Conservation (phyloP, 225 moss, liverwort and hornwort species). For the Takakia lepidozioides region DNA sequence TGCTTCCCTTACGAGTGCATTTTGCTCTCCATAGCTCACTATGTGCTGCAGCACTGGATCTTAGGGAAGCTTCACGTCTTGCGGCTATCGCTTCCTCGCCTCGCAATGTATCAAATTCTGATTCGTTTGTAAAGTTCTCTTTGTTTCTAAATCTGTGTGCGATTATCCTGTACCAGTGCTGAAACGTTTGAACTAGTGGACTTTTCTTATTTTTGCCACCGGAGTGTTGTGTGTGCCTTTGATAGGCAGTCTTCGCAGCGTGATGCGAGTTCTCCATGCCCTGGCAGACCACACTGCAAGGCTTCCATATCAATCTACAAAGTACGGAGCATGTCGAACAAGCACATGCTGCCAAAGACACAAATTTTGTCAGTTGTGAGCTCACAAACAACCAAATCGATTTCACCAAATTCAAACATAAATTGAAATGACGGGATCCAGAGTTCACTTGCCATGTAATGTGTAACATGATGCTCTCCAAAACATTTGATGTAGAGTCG, state of each 20-base stretch:
- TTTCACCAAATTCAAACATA: too few relatives aligned
- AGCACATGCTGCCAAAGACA: neutral
- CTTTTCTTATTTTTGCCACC: too few relatives aligned
- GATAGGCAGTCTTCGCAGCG: neutral
- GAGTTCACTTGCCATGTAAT: too few relatives aligned
- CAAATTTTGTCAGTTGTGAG: too few relatives aligned
- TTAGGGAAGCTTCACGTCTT: too few relatives aligned
- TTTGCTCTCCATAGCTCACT: neutral
- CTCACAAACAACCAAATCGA: too few relatives aligned
- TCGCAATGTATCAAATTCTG: too few relatives aligned
- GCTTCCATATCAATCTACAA: neutral
- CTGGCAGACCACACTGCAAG: neutral
- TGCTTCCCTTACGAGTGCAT: neutral
- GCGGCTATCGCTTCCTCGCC: neutral
- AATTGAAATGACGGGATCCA: too few relatives aligned
- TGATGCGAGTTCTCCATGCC: conserved; percentile 1
- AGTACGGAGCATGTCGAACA: neutral
- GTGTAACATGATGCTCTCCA: too few relatives aligned
- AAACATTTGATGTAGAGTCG: too few relatives aligned
- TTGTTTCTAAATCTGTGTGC: conserved; percentile 7
- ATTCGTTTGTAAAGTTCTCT: neutral
- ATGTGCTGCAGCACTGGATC: neutral
- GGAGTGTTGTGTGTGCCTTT: neutral
- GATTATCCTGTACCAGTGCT: too few relatives aligned
- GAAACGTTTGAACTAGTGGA: too few relatives aligned